Evolutionary conservation across 495 filamentous ascomycete genomes (phyloP).

Genomic region (Choiromyces venosus): DNA sequence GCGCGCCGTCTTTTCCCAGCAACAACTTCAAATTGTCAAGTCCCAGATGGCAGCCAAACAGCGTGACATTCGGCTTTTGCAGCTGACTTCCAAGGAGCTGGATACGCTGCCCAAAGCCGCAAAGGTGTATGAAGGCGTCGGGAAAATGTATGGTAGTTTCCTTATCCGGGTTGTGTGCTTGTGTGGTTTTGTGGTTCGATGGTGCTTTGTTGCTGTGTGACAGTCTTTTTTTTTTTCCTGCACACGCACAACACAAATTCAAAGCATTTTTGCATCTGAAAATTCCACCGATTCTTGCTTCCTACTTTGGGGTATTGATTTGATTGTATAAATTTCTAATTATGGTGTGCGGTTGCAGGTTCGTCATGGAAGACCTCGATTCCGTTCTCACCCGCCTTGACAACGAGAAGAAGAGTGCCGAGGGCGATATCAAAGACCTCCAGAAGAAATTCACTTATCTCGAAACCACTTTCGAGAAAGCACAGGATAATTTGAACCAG

Average conservation of each 20-base stretch:
- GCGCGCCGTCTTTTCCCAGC: slow-evolving; percentile 77
- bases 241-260: slow-evolving; percentile 8
- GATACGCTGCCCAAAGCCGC: slow-evolving; percentile 70
- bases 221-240: slow-evolving; percentile 18
- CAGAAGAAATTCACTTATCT: slow-evolving; percentile 90
- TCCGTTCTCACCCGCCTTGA: slow-evolving; percentile 70
- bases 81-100: slow-evolving; percentile 80
- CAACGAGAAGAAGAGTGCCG: slow-evolving; percentile 66
- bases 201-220: neutral
- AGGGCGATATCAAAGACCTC: slow-evolving; percentile 68
- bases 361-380: slow-evolving; percentile 67
- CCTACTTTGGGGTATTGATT: neutral
- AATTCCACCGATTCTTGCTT: neutral
- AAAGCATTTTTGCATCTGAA: neutral
- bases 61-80: slow-evolving; percentile 79
- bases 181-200: neutral
- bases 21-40: slow-evolving; percentile 83
- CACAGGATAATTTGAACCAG: slow-evolving; percentile 78
- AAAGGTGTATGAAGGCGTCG: slow-evolving; percentile 86
- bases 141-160: slow-evolving; percentile 72
- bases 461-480: slow-evolving; percentile 92
- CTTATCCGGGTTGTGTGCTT: neutral
- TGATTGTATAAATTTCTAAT: neutral
- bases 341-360: slow-evolving; percentile 53
- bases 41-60: slow-evolving; percentile 80